Base-by-base conservation (phyloP, 306 rosid genomes). In the Vigna trinervia region DNA sequence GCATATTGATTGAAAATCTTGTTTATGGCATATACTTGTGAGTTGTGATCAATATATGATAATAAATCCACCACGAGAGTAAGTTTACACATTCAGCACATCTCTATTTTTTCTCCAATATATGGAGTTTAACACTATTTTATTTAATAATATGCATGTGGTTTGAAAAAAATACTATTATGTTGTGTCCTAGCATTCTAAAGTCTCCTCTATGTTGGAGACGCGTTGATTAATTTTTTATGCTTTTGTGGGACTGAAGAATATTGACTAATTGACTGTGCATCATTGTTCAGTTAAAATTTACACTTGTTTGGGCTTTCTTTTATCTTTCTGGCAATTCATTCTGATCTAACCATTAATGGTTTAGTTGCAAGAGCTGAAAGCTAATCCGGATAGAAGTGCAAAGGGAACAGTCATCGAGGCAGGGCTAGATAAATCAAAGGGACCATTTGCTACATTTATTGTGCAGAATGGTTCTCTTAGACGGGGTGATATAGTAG, bases 401-500 rank as follows among this genome's bases (percentile, higher is more conserved):
- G 97, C 97, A 5, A 91, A 82, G 88, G 99, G 99, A 77, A 92
- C 96, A 26, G 91, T 88, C 81, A 89, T 95, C 73, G 99, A 95
- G 86, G 97, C 99, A 1, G 98, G 98, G 56, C 90, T 95, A 61
- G 88, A 95, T 90, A 95, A 92, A 86, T 81, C 98, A 12, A 95
- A 89, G 82, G 99, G 99, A 77, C 96, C 99, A 17, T 78, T 92
- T 71, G 98, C 96, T 53, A 87, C 99, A 64, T 89, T 92, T 84
- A 91, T 95, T 7, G 90, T 95, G 75, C 97, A 95, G 85, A 95
- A 92, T 81, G 99, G 99, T 53, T 86, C 94, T 69, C 97, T 95
- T 65, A 92, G 50, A 88, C 84, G 71, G 77, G 97, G 99, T 32
- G 91, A 92, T 69, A n/a, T 92, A 41, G 77, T 92, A 61, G 94